phyloP scores from a whole-genome alignment of 345 rosid genomes.

The Melaleuca alternifolia region DNA sequence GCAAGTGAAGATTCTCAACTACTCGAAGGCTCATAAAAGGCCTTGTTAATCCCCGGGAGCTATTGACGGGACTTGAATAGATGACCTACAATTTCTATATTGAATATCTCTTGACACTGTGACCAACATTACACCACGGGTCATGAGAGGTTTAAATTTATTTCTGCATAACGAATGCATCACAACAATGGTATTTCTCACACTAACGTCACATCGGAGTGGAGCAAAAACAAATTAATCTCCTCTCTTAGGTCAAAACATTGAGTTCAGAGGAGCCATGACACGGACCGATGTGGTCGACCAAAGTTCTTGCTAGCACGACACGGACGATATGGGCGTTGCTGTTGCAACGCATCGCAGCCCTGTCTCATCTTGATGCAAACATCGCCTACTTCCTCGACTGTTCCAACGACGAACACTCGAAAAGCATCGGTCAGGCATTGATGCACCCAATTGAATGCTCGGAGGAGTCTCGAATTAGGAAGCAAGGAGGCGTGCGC shows the following conservation, averaged over 20 bases:
- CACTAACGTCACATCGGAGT: neutral
- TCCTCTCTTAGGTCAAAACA: neutral
- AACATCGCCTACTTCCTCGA: neutral
- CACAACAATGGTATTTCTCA: neutral
- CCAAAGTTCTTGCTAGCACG: neutral
- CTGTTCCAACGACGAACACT: neutral
- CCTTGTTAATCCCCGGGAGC: neutral
- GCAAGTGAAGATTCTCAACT: neutral
- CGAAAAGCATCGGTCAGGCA: neutral
- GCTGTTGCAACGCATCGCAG: neutral
- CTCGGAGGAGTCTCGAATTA: neutral
- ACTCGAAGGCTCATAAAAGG: neutral
- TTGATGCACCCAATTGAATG: neutral
- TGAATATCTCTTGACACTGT: neutral
- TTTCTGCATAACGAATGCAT: neutral
- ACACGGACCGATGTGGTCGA: neutral
- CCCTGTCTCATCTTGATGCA: neutral
- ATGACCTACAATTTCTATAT: neutral
- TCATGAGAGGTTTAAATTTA: neutral
- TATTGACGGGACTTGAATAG: neutral
- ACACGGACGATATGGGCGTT: neutral
- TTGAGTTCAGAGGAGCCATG: neutral
- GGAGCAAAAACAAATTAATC: neutral
- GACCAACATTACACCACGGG: neutral
- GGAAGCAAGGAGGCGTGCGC: neutral